Percentiles rank a stretch among this genome's conserved stretches.
phyloP scores from a whole-genome alignment of 805 yeast species.

The Tetrapisispora pingtungensis region DNA sequence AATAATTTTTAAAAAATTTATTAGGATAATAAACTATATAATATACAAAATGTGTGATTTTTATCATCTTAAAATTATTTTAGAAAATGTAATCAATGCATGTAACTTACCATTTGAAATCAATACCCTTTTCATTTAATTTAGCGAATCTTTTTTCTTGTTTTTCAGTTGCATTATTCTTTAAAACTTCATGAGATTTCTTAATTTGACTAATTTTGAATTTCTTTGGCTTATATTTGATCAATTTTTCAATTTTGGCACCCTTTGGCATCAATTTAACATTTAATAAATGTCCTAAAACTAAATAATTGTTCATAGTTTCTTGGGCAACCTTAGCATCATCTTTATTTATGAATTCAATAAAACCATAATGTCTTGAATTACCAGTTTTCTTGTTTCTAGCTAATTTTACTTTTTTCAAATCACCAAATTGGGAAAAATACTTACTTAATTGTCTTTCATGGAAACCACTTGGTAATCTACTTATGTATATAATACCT shows the following conservation, averaged over 20 bases:
- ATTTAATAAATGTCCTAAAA: conserved; percentile 79
- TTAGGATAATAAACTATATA: background rate
- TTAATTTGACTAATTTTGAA: conserved; percentile 25
- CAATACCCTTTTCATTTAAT: conserved; percentile 30
- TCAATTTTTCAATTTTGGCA: conserved; percentile 34
- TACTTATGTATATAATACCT: conserved; percentile 80
- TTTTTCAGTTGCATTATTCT: conserved; percentile 25
- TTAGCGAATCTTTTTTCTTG: conserved; percentile 28
- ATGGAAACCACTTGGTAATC: conserved; percentile 87
- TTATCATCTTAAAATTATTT: background rate
- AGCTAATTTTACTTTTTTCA: conserved; percentile 67
- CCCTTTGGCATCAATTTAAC: conserved; percentile 43
- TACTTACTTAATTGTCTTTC: conserved; percentile 68
- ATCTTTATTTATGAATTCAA: conserved; percentile 65
- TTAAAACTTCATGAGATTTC: conserved; percentile 26
- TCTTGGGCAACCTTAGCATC: conserved; percentile 88
- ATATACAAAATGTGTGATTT: conserved; percentile 3
- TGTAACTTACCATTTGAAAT: conserved; percentile 26
- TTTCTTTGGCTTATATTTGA: conserved; percentile 29
- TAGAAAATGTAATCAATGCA: conserved; percentile 1
- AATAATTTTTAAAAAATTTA: background rate
- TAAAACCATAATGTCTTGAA: conserved; percentile 83
- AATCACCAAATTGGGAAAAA: conserved; percentile 84
- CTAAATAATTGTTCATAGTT: conserved; percentile 87
- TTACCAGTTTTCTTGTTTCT: conserved; percentile 86